A percentile compares a stretch with the other conserved stretches of the same genome.
Conservation (phyloP, 139 green algal genomes). For the Parachlorella kessleri region DNA sequence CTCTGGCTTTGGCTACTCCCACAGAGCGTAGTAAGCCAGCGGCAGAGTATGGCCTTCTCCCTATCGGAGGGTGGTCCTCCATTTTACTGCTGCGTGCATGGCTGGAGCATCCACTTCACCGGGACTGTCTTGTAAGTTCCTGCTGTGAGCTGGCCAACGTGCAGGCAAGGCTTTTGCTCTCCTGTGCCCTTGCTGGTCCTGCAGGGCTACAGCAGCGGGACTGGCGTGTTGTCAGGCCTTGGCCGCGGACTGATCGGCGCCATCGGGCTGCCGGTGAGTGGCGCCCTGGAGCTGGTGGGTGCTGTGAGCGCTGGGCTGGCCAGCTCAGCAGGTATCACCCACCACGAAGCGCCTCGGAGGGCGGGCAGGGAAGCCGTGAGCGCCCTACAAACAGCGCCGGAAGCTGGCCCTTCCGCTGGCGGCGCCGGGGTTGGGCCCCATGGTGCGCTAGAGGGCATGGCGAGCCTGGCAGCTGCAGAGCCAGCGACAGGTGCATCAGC, state of each 20-base stretch:
- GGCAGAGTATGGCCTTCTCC: no score
- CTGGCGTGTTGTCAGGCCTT: slow-evolving; percentile 25
- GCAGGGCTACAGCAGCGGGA: slow-evolving; percentile 27
- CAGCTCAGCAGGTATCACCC: slow-evolving; percentile 28
- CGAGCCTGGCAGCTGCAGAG: not conserved
- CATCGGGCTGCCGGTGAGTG: slow-evolving; percentile 51
- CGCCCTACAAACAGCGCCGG: not conserved
- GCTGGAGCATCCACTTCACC: no score
- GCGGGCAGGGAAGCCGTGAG: not conserved
- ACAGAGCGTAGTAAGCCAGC: no score
- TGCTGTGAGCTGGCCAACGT: no score
- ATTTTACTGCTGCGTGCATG: no score
- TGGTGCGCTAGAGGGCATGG: not conserved
- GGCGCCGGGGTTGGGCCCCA: not conserved
- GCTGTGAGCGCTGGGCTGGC: slow-evolving; percentile 32
- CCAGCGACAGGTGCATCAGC: not conserved
- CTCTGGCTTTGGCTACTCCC: no score
- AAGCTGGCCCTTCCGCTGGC: not conserved
- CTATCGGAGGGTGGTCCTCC: no score
- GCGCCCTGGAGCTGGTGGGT: slow-evolving; percentile 53
- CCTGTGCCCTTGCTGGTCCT: no score
- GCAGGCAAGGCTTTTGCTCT: no score
- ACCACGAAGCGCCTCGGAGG: not conserved
- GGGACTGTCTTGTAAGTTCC: no score
- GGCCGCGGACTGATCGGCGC: slow-evolving; percentile 48